Evolutionary conservation across 225 moss, liverwort and hornwort genomes (phyloP).

Genomic region (Physcomitrium patens): DNA sequence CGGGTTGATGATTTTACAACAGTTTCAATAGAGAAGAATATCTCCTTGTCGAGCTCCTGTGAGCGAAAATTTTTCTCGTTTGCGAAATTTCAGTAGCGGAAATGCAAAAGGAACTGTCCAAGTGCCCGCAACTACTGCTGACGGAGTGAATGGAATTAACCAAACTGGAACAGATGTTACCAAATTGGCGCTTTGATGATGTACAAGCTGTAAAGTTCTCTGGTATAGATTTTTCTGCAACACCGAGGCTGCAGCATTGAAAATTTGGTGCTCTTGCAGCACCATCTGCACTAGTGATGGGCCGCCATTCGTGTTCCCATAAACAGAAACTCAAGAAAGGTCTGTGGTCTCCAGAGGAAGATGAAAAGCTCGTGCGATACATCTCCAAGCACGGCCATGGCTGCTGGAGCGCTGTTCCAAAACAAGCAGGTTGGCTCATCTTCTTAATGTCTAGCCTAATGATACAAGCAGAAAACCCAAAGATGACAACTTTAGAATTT

Average conservation of each 20-base stretch:
- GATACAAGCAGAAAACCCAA: no score
- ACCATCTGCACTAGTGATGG: constrained; percentile 50
- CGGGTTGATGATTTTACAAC: no score
- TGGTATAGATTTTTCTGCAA: constrained; percentile 15
- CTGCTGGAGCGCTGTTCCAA: constrained; percentile 99
- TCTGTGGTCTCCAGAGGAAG: constrained; percentile 97
- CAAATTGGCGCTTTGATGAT: constrained; percentile 32
- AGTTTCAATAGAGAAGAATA: no score
- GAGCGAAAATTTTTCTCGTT: no score
- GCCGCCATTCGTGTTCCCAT: constrained; percentile 95
- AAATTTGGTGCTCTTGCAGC: neutral
- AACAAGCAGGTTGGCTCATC: constrained; percentile 79
- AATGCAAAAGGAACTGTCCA: no score
- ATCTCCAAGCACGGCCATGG: constrained; percentile 93
- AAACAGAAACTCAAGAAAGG: constrained; percentile 99
- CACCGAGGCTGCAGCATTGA: constrained; percentile 11
- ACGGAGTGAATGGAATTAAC: no score
- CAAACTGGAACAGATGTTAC: no score
- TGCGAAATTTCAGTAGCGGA: no score
- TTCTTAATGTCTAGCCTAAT: neutral
- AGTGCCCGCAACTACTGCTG: no score
- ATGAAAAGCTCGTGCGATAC: constrained; percentile 93
- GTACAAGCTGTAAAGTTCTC: constrained; percentile 3
- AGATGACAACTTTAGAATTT: no score
- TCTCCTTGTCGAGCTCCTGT: no score